Conservation (phyloP, 768 basidiomycete genomes). For the Neoboletus magnificus region DNA sequence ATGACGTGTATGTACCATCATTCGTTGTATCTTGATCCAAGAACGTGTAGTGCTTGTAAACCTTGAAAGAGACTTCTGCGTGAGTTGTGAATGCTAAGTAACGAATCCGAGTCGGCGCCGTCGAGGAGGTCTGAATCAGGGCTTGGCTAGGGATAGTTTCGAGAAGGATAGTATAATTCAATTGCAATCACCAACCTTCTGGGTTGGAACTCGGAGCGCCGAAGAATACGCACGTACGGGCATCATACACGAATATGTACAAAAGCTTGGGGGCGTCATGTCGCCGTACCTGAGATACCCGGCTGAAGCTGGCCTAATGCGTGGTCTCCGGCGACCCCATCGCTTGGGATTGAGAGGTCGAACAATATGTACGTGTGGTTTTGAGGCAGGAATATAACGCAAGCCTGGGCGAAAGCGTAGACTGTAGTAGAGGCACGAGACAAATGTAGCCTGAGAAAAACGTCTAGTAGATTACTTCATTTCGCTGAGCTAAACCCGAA, state of each 20-base stretch:
- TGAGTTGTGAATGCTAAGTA: background rate
- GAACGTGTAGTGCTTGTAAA: background rate
- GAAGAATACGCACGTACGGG: background rate
- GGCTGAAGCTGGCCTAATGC: too few relatives aligned
- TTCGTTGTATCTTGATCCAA: too few relatives aligned
- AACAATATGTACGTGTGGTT: too few relatives aligned
- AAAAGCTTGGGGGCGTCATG: background rate
- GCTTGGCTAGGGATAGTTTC: too few relatives aligned
- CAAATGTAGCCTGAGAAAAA: too few relatives aligned
- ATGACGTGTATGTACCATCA: background rate
- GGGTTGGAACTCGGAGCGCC: background rate
- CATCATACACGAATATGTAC: background rate
- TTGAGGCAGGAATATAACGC: too few relatives aligned
- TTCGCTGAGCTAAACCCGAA: background rate
- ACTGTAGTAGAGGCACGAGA: too few relatives aligned
- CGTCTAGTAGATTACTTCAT: too few relatives aligned
- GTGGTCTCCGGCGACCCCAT: too few relatives aligned
- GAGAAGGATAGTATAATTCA: background rate
- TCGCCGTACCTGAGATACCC: too few relatives aligned
- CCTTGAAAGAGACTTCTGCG: background rate
- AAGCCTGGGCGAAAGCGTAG: too few relatives aligned
- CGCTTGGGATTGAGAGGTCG: too few relatives aligned
- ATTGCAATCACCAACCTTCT: background rate
- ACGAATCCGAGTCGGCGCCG: background rate
- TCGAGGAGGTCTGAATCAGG: background rate